These are phyloP conservation scores for Acanthamoeba castellanii DNA, from an alignment of 208 protist species.

Conservation along the genomic window DNA sequence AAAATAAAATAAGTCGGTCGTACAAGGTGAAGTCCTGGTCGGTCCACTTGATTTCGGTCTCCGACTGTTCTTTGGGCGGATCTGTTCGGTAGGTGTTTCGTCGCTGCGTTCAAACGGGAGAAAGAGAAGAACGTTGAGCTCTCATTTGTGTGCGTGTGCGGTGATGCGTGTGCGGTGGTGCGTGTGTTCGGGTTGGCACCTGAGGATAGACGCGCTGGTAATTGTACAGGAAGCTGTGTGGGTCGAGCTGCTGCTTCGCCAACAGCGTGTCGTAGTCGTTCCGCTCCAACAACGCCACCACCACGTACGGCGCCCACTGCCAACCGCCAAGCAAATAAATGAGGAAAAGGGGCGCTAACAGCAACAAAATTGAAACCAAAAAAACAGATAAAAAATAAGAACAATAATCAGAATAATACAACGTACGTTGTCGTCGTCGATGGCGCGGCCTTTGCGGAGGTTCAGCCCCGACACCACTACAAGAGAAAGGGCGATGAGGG, in stretches of 20 bases:
- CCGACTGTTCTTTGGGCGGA: not conserved
- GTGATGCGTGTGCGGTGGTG: no score
- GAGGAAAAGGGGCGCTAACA: not conserved
- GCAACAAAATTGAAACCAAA: not conserved
- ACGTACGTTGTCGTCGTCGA: conserved; percentile 35
- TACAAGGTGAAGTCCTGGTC: conserved; percentile 50
- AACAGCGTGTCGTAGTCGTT: conserved; percentile 40
- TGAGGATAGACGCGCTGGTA: conserved; percentile 32
- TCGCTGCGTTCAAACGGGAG: not conserved
- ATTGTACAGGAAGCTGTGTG: conserved; percentile 46
- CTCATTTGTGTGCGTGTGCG: no score
- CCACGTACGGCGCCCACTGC: conserved; percentile 36
- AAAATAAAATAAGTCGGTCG: not conserved
- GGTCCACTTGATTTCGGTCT: conserved; percentile 10
- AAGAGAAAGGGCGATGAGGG: not conserved
- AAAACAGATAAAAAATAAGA: not conserved
- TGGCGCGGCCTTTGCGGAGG: not conserved
- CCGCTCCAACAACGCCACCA: not conserved
- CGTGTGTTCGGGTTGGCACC: not conserved
- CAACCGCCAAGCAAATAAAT: not conserved
- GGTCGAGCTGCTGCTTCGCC: conserved; percentile 38
- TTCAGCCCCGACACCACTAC: conserved; percentile 8
- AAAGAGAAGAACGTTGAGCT: not conserved
- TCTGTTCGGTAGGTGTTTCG: conserved; percentile 28
- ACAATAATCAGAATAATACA: not conserved